Percentiles rank a stretch among this genome's conserved stretches.
These are phyloP conservation scores for Lasiodiplodia theobromae DNA, from an alignment of 2,329 filamentous ascomycete species.

Conservation along the genomic window DNA sequence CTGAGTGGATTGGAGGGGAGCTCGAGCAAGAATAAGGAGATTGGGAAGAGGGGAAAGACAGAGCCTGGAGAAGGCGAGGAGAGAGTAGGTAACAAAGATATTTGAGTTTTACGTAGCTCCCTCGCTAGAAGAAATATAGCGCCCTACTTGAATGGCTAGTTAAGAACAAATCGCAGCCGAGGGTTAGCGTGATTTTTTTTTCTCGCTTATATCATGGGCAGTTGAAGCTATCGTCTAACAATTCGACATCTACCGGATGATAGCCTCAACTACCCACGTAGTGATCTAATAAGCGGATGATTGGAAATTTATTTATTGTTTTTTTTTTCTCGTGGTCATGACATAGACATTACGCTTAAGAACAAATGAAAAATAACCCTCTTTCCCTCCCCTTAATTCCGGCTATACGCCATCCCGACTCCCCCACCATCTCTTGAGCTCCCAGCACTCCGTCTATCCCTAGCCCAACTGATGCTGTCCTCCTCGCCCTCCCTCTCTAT, in stretches of 20 bases:
- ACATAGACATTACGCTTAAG: neutral
- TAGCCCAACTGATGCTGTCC: neutral
- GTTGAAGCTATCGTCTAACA: no score
- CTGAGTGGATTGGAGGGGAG: slow-evolving; percentile 51
- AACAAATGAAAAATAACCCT: neutral
- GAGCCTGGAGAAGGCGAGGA: neutral
- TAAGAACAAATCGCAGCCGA: no score
- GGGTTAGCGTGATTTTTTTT: no score
- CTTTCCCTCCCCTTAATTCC: neutral
- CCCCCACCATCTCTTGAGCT: neutral
- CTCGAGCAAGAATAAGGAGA: slow-evolving; percentile 35
- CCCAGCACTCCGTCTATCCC: neutral
- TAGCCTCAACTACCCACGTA: no score
- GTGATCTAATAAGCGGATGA: no score
- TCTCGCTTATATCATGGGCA: no score
- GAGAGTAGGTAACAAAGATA: no score
- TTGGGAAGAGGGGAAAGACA: slow-evolving; percentile 14
- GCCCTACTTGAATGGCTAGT: no score
- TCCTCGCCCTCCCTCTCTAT: slow-evolving; percentile 34
- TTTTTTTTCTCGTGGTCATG: neutral
- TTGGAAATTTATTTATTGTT: no score
- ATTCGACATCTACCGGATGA: no score
- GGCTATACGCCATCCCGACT: slow-evolving; percentile 2
- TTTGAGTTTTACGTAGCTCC: no score
- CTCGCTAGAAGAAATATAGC: no score